Evolutionary conservation across 2,329 filamentous ascomycete species (phyloP).

Genomic region (Canariomyces notabilis): DNA sequence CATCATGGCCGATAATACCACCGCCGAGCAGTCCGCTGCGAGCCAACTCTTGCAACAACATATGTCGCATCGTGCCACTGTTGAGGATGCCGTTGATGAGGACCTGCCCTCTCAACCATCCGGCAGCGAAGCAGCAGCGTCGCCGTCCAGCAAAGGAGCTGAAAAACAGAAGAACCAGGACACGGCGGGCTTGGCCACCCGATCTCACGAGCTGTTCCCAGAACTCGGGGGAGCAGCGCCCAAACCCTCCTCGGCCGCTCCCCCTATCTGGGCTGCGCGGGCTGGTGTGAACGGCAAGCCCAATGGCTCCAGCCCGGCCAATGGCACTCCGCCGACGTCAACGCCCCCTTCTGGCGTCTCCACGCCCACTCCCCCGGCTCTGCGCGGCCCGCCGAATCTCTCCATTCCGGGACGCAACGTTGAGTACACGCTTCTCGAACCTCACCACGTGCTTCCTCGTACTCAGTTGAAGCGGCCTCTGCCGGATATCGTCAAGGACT

Average conservation of each 20-base stretch:
- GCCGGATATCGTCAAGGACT: constrained; percentile 78
- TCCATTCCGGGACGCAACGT: constrained; percentile 77
- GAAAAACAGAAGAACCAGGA: constrained; percentile 61
- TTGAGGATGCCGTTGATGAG: constrained; percentile 80
- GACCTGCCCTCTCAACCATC: constrained; percentile 56
- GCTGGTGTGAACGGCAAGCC: constrained; percentile 47
- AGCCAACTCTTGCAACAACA: constrained; percentile 64
- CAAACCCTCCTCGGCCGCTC: constrained; percentile 60
- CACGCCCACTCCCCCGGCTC: constrained; percentile 38
- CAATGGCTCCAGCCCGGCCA: constrained; percentile 52
- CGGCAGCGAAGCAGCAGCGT: constrained; percentile 42
- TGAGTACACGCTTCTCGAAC: constrained; percentile 69
- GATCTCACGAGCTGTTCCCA: constrained; percentile 91
- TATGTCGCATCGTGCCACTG: constrained; percentile 55
- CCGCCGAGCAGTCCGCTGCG: constrained; percentile 47
- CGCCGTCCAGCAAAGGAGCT: constrained; percentile 58
- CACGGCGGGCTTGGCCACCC: constrained; percentile 62
- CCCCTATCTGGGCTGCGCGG: constrained; percentile 74
- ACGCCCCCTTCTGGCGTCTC: constrained; percentile 57
- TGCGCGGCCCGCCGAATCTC: constrained; percentile 50
- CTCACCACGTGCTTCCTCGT: constrained; percentile 70
- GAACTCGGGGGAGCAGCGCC: constrained; percentile 68
- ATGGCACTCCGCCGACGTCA: constrained; percentile 55
- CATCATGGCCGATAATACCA: constrained; percentile 31
- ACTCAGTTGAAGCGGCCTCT: constrained; percentile 79